Conservation (phyloP, 164 flowering plant species). For the Berberis thunbergii region DNA sequence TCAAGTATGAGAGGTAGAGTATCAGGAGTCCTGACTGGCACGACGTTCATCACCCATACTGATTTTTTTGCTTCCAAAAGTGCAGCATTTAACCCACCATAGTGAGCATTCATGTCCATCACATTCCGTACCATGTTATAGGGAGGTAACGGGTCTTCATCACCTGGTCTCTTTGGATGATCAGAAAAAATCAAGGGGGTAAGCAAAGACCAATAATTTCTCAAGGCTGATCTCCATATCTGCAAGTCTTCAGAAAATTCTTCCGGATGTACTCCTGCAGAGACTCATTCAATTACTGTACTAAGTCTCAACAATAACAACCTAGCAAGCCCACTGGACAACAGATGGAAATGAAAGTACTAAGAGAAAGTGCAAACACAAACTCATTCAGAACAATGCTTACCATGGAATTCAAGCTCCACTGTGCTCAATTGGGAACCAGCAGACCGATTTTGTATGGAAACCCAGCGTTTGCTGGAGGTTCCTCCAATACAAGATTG, state of each 20-base stretch:
- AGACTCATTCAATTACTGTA: neutral
- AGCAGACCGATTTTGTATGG: slow-evolving; percentile 72
- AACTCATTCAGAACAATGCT: slow-evolving; percentile 34
- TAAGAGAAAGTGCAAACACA: neutral
- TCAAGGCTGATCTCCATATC: slow-evolving; percentile 56
- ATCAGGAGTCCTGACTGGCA: slow-evolving; percentile 50
- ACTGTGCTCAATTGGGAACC: slow-evolving; percentile 38
- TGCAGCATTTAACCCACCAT: slow-evolving; percentile 89
- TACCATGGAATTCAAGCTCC: slow-evolving; percentile 77
- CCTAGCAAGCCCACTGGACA: too few species aligned
- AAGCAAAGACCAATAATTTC: slow-evolving; percentile 90
- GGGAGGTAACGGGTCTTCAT: slow-evolving; percentile 96
- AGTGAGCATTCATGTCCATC: slow-evolving; percentile 95
- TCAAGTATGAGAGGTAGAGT: slow-evolving; percentile 83
- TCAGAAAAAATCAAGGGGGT: slow-evolving; percentile 95
- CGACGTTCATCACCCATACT: slow-evolving; percentile 97
- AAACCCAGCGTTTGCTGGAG: slow-evolving; percentile 72
- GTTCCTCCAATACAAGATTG: slow-evolving; percentile 73
- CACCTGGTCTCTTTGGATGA: slow-evolving; percentile 97
- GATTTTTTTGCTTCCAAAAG: slow-evolving; percentile 63
- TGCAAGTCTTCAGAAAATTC: slow-evolving; percentile 65
- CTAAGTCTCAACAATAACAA: too few species aligned
- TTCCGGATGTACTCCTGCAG: slow-evolving; percentile 68
- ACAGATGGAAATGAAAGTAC: too few species aligned
- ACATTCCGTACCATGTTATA: slow-evolving; percentile 94